phyloP scores from a whole-genome alignment of 75 land plant species.

The Picea glauca region DNA sequence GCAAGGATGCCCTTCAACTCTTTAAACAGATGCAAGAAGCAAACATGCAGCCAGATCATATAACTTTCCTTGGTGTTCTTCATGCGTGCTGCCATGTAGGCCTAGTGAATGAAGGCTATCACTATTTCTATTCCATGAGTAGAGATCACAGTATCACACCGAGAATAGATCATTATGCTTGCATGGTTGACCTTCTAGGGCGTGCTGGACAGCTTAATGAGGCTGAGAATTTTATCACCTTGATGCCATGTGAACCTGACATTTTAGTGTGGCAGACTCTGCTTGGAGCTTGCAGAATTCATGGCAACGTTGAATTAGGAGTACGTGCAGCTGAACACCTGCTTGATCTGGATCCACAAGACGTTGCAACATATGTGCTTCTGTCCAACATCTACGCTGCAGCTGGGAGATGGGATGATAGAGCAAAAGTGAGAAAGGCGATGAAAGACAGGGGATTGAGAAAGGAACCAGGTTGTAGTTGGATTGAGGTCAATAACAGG shows the following conservation, averaged over 20 bases:
- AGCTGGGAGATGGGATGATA: slow-evolving; percentile 16
- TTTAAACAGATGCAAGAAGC: slow-evolving; percentile 10
- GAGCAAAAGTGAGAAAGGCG: slow-evolving; percentile 9
- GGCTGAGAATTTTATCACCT: slow-evolving; percentile 22
- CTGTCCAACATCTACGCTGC: slow-evolving; percentile 19
- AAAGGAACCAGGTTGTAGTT: slow-evolving; percentile 13
- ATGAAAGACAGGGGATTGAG: slow-evolving; percentile 11
- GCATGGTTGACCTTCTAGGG: slow-evolving; percentile 65
- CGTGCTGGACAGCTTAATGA: slow-evolving; percentile 47
- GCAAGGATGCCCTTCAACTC: slow-evolving; percentile 2
- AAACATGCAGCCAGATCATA: slow-evolving; percentile 3
- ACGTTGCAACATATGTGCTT: slow-evolving; percentile 11
- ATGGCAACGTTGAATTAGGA: slow-evolving; percentile 18
- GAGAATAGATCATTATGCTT: slow-evolving; percentile 48
- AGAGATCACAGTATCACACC: neutral
- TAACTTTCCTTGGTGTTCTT: slow-evolving; percentile 17
- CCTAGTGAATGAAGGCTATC: slow-evolving; percentile 2
- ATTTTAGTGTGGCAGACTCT: slow-evolving; percentile 25
- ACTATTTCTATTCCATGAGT: slow-evolving; percentile 7
- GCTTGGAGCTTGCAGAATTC: slow-evolving; percentile 22
- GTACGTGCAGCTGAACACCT: slow-evolving; percentile 16
- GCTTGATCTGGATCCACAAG: slow-evolving; percentile 17
- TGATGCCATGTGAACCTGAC: slow-evolving; percentile 27
- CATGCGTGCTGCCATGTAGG: slow-evolving; percentile 12
- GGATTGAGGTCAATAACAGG: slow-evolving; percentile 19